Conservation (phyloP, 306 rosid genomes). For the Echinosophora koreensis region DNA sequence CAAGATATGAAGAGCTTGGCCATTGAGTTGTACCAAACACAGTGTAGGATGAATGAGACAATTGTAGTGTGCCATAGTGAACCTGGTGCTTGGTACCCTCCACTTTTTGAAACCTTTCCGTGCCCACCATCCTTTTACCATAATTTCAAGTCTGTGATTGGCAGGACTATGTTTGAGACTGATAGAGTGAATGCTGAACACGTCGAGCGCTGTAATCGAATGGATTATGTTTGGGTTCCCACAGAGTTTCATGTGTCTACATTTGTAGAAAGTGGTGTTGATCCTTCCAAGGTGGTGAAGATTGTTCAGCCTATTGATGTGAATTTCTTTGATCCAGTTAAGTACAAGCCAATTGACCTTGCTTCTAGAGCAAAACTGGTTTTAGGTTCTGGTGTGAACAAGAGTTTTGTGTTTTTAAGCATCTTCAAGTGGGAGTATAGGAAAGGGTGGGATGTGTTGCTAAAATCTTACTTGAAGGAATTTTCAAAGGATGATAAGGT, state of each 20-base stretch:
- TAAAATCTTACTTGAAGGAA: conserved; percentile 72
- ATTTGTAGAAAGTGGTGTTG: conserved; percentile 77
- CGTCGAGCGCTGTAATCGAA: conserved; percentile 64
- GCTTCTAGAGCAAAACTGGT: conserved; percentile 55
- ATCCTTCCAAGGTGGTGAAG: conserved; percentile 79
- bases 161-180: conserved; percentile 88
- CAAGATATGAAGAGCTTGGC: conserved; percentile 57
- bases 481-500: conserved; percentile 65
- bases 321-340: conserved; percentile 73
- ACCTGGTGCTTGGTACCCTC: conserved; percentile 94
- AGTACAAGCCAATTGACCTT: conserved; percentile 64
- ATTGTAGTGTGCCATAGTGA: conserved; percentile 87
- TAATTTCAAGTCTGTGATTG: conserved; percentile 76
- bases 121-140: conserved; percentile 76
- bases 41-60: conserved; percentile 70
- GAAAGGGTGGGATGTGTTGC: conserved; percentile 91
- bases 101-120: conserved; percentile 71
- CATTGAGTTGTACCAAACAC: conserved; percentile 58
- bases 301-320: conserved; percentile 90
- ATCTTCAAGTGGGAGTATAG: conserved; percentile 90
- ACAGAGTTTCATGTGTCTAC: conserved; percentile 75
- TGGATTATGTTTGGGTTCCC: conserved; percentile 95
- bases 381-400: conserved; percentile 50
- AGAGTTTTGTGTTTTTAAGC: conserved; percentile 69
- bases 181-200: conserved; percentile 71